A percentile compares a stretch with the other conserved stretches of the same genome.
These are phyloP conservation scores for Penicillium nordicum DNA, from an alignment of 2,329 filamentous ascomycete genomes.

Conservation along the genomic window DNA sequence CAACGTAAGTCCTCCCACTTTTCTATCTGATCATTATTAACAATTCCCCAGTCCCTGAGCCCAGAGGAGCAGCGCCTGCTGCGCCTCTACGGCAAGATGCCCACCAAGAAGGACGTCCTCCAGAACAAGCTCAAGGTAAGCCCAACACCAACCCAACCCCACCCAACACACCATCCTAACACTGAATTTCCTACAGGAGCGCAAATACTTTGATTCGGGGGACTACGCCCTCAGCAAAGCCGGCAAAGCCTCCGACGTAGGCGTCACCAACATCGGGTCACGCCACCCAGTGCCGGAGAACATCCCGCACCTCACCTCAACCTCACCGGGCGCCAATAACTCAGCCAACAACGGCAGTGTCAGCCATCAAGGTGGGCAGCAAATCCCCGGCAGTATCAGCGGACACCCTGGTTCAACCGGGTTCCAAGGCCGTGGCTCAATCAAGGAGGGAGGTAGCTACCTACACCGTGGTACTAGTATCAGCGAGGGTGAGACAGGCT, in stretches of 20 bases:
- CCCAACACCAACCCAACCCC: background rate
- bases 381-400: conserved; percentile 44
- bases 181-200: conserved; percentile 58
- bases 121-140: conserved; percentile 90
- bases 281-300: conserved; percentile 94
- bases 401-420: conserved; percentile 39
- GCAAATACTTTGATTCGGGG: conserved; percentile 97
- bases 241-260: conserved; percentile 90
- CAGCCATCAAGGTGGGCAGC: conserved; percentile 35
- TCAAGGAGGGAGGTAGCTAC: conserved; percentile 80
- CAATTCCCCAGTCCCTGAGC: conserved; percentile 67
- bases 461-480: conserved; percentile 77
- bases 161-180: background rate
- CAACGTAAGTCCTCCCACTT: conserved; percentile 63
- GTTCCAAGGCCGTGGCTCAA: conserved; percentile 67
- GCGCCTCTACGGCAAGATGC: conserved; percentile 95
- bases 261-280: conserved; percentile 88
- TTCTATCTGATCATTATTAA: background rate
- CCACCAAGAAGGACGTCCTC: conserved; percentile 91
- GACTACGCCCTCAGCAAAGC: conserved; percentile 97
- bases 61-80: conserved; percentile 96
- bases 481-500: conserved; percentile 40
- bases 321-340: conserved; percentile 46
- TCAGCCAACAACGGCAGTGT: conserved; percentile 30
- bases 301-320: conserved; percentile 81